phyloP scores from a whole-genome alignment of 495 filamentous ascomycete species.

The Tirmania nivea region DNA sequence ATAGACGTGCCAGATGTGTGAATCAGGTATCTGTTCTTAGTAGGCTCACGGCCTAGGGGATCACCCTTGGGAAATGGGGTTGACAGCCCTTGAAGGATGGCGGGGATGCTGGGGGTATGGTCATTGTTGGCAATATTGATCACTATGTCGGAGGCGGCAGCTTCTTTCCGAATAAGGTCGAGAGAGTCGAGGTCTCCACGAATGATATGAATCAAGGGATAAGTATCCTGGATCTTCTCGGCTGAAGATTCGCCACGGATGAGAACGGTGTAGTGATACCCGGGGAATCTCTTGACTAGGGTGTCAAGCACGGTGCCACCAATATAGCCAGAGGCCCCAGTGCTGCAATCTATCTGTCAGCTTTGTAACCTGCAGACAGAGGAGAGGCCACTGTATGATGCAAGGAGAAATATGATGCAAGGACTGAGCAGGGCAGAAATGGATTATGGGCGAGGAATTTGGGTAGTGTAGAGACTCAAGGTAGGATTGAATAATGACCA shows the following conservation, averaged over 20 bases:
- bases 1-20: constrained; percentile 43
- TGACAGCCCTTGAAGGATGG: background rate
- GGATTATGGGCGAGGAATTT: no score
- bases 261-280: constrained; percentile 26
- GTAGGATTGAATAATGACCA: no score
- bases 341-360: constrained; percentile 14
- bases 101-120: background rate
- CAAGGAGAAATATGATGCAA: no score
- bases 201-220: background rate
- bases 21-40: constrained; percentile 26
- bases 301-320: constrained; percentile 28
- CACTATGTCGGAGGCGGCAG: background rate
- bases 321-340: constrained; percentile 30
- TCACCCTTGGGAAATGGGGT: background rate
- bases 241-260: constrained; percentile 18
- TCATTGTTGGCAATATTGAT: background rate
- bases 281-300: constrained; percentile 24
- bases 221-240: background rate
- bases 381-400: no score
- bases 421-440: no score
- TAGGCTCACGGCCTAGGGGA: constrained; percentile 20
- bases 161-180: background rate
- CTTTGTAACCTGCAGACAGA: background rate
- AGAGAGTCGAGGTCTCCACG: background rate
- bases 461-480: no score